Evolutionary conservation across 768 basidiomycete species (phyloP).

Genomic region (Podaxis sp.): DNA sequence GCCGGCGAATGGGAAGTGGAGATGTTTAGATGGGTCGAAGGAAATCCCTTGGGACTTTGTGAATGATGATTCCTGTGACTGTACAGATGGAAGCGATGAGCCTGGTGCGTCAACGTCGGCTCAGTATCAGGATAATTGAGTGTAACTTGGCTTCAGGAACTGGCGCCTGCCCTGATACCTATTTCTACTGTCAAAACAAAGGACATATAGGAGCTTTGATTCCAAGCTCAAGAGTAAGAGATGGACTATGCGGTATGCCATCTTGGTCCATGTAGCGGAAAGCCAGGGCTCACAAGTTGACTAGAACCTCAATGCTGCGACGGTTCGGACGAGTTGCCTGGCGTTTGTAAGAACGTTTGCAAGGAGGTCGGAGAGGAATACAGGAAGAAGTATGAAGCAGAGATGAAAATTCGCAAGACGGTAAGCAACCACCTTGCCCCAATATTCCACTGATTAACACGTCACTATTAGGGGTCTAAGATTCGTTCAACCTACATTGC

Average conservation of each 20-base stretch:
- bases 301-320: slow-evolving; percentile 93
- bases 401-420: slow-evolving; percentile 76
- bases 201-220: slow-evolving; percentile 86
- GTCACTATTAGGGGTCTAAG: slow-evolving; percentile 70
- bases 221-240: slow-evolving; percentile 79
- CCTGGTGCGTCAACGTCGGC: slow-evolving; percentile 57
- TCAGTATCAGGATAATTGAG: neutral
- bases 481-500: slow-evolving; percentile 86
- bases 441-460: neutral
- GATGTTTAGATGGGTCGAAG: slow-evolving; percentile 78
- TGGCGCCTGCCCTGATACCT: slow-evolving; percentile 72
- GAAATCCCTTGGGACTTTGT: slow-evolving; percentile 78
- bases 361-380: slow-evolving; percentile 70
- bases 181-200: slow-evolving; percentile 83
- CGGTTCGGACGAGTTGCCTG: slow-evolving; percentile 86
- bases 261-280: neutral
- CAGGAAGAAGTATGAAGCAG: slow-evolving; percentile 66
- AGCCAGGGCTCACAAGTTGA: slow-evolving; percentile 15
- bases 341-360: slow-evolving; percentile 79
- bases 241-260: slow-evolving; percentile 87
- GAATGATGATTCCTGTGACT: slow-evolving; percentile 96
- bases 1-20: slow-evolving; percentile 60
- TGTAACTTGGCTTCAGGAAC: slow-evolving; percentile 52
- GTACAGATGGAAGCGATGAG: slow-evolving; percentile 92
- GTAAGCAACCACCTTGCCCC: slow-evolving; percentile 37